Percentiles rank a stretch among this genome's conserved stretches.
These are phyloP conservation scores for Coelastrella sp. DNA, from an alignment of 139 green algal species.

Conservation along the genomic window DNA sequence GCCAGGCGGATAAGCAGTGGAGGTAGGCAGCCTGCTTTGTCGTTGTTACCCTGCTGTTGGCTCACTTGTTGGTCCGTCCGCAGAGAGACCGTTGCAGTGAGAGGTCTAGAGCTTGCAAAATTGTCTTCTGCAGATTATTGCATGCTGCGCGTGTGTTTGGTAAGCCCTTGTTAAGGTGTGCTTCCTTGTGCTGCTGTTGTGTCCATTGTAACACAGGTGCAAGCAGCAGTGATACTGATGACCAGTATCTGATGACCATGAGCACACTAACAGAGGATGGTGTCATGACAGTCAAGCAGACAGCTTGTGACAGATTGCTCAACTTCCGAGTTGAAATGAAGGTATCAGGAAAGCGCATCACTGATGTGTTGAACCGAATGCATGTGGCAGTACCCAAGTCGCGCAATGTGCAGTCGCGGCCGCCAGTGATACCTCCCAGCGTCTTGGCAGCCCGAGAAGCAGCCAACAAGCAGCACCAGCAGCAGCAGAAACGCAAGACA, in stretches of 20 bases:
- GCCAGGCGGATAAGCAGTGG: conserved; percentile 66
- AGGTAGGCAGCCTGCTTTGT: too few relatives aligned
- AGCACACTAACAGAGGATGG: conserved; percentile 94
- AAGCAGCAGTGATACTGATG: conserved; percentile 25
- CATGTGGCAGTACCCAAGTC: conserved; percentile 90
- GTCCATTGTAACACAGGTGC: too few relatives aligned
- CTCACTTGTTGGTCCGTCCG: too few relatives aligned
- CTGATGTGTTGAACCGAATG: conserved; percentile 92
- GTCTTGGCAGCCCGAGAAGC: conserved; percentile 72
- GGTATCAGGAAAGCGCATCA: conserved; percentile 87
- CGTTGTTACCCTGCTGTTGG: too few relatives aligned
- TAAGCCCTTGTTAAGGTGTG: background rate
- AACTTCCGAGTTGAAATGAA: conserved; percentile 93
- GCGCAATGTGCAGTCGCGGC: conserved; percentile 62
- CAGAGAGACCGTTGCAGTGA: background rate
- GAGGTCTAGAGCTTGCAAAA: too few relatives aligned
- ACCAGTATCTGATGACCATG: conserved; percentile 84
- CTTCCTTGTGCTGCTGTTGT: background rate
- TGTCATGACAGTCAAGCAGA: conserved; percentile 88
- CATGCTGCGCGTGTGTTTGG: background rate
- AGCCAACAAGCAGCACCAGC: conserved; percentile 41
- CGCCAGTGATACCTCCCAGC: conserved; percentile 86
- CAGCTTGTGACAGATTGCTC: conserved; percentile 95
- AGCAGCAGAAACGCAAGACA: conserved; percentile 57
- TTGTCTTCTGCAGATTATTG: too few relatives aligned